These are phyloP conservation scores for Lophiotrema nucula DNA, from an alignment of 495 filamentous ascomycete genomes.

Conservation along the genomic window DNA sequence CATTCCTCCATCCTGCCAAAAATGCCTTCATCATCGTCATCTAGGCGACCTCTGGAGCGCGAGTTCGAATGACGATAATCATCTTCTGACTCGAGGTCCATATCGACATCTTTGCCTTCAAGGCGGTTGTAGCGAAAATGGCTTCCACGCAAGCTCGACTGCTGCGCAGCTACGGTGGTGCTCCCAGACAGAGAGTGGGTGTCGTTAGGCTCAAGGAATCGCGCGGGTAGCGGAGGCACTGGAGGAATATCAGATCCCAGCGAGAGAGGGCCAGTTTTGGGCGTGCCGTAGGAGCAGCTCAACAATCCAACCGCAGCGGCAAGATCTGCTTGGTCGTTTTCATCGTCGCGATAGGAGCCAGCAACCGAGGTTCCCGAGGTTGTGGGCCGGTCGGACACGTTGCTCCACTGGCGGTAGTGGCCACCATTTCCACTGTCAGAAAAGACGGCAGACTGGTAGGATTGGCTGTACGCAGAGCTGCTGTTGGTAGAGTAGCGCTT, in stretches of 20 bases:
- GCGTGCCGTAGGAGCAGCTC: constrained; percentile 86
- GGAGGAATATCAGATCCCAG: constrained; percentile 78
- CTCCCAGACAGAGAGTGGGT: constrained; percentile 39
- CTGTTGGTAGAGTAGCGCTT: constrained; percentile 65
- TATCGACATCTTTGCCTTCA: constrained; percentile 59
- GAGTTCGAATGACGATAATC: constrained; percentile 62
- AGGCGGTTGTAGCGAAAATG: constrained; percentile 45
- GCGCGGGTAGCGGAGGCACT: constrained; percentile 77
- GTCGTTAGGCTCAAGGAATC: constrained; percentile 56
- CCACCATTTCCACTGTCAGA: constrained; percentile 41
- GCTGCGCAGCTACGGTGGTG: constrained; percentile 43
- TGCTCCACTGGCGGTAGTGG: constrained; percentile 56
- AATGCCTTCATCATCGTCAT: constrained; percentile 92
- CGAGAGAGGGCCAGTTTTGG: constrained; percentile 65
- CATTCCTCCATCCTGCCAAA: constrained; percentile 96
- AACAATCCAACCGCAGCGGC: constrained; percentile 79
- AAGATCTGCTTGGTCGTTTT: constrained; percentile 69
- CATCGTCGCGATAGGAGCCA: constrained; percentile 55
- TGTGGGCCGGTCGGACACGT: constrained; percentile 37
- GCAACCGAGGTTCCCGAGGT: constrained; percentile 48
- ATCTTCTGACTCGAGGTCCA: constrained; percentile 70
- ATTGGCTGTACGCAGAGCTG: constrained; percentile 69
- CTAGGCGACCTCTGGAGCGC: constrained; percentile 57
- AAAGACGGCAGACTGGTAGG: constrained; percentile 73
- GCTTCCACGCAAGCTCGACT: constrained; percentile 40